Conservation (phyloP, 805 yeast genomes). For the Pichia manshurica region DNA sequence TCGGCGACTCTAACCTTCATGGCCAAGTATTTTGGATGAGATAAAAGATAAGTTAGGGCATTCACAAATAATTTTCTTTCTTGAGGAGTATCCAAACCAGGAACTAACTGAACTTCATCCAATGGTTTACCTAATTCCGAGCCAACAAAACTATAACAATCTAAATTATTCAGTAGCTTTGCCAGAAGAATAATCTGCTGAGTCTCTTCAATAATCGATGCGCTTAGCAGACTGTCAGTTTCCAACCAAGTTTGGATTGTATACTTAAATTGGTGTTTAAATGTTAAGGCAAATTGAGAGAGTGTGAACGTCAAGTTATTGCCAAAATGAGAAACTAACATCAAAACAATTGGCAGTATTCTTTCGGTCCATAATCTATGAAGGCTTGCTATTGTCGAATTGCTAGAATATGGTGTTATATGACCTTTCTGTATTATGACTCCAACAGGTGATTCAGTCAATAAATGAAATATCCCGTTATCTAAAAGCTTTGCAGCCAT, state of each 20-base stretch:
- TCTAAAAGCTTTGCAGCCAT: constrained; percentile 64
- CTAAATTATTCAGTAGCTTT: constrained; percentile 48
- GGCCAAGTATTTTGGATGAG: constrained; percentile 81
- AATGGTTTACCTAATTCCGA: constrained; percentile 14
- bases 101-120: constrained; percentile 31
- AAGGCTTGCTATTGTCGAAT: constrained; percentile 25
- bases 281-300: constrained; percentile 55
- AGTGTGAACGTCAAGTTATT: constrained; percentile 57
- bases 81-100: constrained; percentile 56
- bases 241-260: constrained; percentile 62
- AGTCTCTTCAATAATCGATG: constrained; percentile 53
- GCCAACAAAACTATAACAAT: constrained; percentile 43
- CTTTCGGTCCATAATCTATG: constrained; percentile 88
- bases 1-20: constrained; percentile 60
- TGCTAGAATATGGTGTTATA: constrained; percentile 41
- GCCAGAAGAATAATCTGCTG: constrained; percentile 62
- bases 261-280: constrained; percentile 57
- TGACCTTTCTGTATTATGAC: constrained; percentile 60
- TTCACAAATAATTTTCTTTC: constrained; percentile 56
- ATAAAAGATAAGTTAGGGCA: constrained; percentile 63
- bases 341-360: constrained; percentile 58
- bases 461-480: constrained; percentile 58
- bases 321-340: constrained; percentile 58
- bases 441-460: constrained; percentile 73
- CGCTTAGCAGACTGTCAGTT: constrained; percentile 44